Evolutionary conservation across 805 yeast species (phyloP).

Genomic region (Candida insectorum): DNA sequence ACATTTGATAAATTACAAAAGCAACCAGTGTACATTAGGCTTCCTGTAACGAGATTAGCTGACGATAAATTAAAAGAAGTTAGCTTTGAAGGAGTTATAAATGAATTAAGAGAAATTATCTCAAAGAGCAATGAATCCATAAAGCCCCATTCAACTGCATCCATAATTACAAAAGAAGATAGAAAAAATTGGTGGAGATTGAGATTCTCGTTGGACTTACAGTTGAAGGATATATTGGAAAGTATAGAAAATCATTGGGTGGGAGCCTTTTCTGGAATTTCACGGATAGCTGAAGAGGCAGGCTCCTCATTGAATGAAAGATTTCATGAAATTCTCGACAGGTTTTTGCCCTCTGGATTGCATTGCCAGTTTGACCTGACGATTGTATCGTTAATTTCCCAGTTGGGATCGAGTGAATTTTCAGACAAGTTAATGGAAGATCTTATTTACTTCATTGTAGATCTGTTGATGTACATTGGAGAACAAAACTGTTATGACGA

Average conservation of each 20-base stretch:
- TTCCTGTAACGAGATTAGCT: conserved; percentile 57
- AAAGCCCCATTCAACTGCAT: conserved; percentile 47
- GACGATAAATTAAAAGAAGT: conserved; percentile 28
- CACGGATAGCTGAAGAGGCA: too few species aligned
- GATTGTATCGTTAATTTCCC: too few species aligned
- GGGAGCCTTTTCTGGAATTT: conserved; percentile 71
- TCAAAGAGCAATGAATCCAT: conserved; percentile 61
- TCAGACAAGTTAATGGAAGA: too few species aligned
- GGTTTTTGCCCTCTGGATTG: conserved; percentile 29
- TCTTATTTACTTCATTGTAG: conserved; percentile 58
- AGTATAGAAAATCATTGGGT: conserved; percentile 67
- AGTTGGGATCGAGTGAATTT: too few species aligned
- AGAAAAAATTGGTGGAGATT: conserved; percentile 76
- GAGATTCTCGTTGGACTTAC: conserved; percentile 58
- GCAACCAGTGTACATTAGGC: conserved; percentile 46
- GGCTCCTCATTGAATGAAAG: not conserved
- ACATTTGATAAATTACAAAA: conserved; percentile 27
- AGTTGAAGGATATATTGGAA: conserved; percentile 50
- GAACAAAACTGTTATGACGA: conserved; percentile 64
- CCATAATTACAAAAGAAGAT: conserved; percentile 54
- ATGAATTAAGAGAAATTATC: conserved; percentile 44
- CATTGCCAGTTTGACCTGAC: too few species aligned
- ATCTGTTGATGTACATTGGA: conserved; percentile 59
- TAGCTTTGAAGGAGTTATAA: conserved; percentile 39
- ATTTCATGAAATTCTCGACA: conserved; percentile 29